These are phyloP conservation scores for Blastomyces silverae DNA, from an alignment of 2,329 filamentous ascomycete species.

Conservation along the genomic window DNA sequence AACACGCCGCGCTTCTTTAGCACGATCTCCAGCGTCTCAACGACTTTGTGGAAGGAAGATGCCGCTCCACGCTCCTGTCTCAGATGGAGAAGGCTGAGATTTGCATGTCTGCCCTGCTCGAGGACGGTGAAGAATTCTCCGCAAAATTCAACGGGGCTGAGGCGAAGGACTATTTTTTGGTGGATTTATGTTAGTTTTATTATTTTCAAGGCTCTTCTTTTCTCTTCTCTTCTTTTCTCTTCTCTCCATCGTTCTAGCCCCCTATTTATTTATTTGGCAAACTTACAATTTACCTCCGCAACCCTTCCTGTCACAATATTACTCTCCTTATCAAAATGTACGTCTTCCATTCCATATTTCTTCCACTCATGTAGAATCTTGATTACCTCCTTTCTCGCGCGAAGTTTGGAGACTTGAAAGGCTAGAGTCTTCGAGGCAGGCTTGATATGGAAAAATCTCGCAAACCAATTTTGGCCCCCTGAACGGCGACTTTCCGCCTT, in stretches of 20 bases:
- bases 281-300: constrained; percentile 68
- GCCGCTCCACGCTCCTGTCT: constrained; percentile 88
- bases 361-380: constrained; percentile 72
- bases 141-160: constrained; percentile 84
- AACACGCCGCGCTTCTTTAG: constrained; percentile 60
- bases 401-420: constrained; percentile 63
- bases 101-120: constrained; percentile 70
- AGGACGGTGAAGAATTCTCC: constrained; percentile 83
- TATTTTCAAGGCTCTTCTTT: background rate
- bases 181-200: background rate
- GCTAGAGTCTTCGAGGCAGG: constrained; percentile 70
- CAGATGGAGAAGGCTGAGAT: constrained; percentile 74
- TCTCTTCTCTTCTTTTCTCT: background rate
- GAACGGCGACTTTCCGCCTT: background rate
- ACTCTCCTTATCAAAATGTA: constrained; percentile 69
- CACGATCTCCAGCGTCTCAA: constrained; percentile 66
- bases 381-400: constrained; percentile 69
- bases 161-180: constrained; percentile 55
- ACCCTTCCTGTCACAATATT: constrained; percentile 76
- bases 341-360: constrained; percentile 70
- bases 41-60: constrained; percentile 76
- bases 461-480: constrained; percentile 68
- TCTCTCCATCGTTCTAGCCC: background rate
- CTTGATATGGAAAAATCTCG: constrained; percentile 81
- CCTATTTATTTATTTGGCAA: background rate